These are phyloP conservation scores for Pugionium dolabratum DNA, from an alignment of 345 rosid genomes.

Conservation along the genomic window DNA sequence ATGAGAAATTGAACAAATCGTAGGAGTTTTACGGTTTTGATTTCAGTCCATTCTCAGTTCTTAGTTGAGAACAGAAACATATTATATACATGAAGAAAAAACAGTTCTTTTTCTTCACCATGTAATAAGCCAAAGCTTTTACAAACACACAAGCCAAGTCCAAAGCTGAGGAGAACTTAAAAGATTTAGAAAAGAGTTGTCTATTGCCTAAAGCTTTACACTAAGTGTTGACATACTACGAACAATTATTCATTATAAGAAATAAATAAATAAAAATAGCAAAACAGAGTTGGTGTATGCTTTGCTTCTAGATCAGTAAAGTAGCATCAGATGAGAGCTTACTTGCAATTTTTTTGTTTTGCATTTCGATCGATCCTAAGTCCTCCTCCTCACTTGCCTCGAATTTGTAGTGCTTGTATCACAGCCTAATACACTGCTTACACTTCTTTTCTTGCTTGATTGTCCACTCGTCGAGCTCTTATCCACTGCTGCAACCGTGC, in stretches of 20 bases:
- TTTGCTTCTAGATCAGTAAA: slow-evolving; percentile 27
- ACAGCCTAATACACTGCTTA: slow-evolving; percentile 69
- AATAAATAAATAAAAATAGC: not conserved
- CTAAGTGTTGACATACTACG: slow-evolving; percentile 22
- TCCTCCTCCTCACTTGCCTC: slow-evolving; percentile 72
- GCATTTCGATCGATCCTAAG: slow-evolving; percentile 33
- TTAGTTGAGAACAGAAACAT: not conserved
- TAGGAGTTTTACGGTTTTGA: not conserved
- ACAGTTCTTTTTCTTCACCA: not conserved
- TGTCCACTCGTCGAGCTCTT: slow-evolving; percentile 55
- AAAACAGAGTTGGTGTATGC: slow-evolving; percentile 15
- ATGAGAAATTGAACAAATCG: not conserved
- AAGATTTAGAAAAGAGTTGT: not conserved
- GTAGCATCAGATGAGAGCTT: slow-evolving; percentile 30
- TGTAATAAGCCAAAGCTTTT: not conserved
- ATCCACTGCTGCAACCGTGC: slow-evolving; percentile 67
- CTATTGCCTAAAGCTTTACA: slow-evolving; percentile 37
- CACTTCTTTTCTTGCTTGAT: slow-evolving; percentile 75
- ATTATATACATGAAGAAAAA: not conserved
- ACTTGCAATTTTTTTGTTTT: not conserved
- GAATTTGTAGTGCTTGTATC: slow-evolving; percentile 64
- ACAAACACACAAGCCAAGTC: slow-evolving; percentile 12
- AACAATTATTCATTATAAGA: slow-evolving; percentile 17
- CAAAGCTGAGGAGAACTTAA: slow-evolving; percentile 14
- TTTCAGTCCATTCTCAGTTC: not conserved